Base-by-base conservation (phyloP, 106 monocot genomes). In the Phalaenopsis aphrodite region DNA sequence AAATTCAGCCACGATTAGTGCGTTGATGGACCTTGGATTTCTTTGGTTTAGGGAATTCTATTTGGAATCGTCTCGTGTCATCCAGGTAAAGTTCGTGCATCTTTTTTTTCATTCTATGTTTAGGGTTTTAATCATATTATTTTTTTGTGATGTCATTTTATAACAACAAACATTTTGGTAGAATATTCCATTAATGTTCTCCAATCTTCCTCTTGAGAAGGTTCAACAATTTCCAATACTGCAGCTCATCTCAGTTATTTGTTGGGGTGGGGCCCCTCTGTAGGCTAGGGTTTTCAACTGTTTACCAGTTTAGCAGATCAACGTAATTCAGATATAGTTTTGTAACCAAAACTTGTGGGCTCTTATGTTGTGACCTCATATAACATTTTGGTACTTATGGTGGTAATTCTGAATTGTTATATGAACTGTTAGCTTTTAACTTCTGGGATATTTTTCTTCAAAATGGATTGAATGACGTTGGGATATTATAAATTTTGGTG, bases 41-140 rank as follows among this genome's bases (percentile, higher is more conserved):
- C 94, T 99, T 83, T 99, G 98, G 98, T 99, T 99, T 56, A 85
- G 94, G 78, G 98, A 99, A 82, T 99, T 99, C 80, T 99, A 99
- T 82, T 88, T 99, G 84, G 98, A 99, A 88, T 95, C 94, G 77
- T 99, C 98, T 89, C 98, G 88, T 84, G 98, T 99, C 24, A 99
- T 99, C 79, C 97, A 98, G 97, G 97, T 98, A 85, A 10, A 48
- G 48, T 68, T 18, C 11, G 48, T 57, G 3, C 57, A 4, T 57
- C 8, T 57, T 19, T 57, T 57, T 57, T 57, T 57, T 57, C 19
- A 12, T 12, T 57, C 18, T 17, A 15, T 57, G 57, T 57, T 9
- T 57, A 57, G 3, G 11, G 11, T 57, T 57, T 57, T 15, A 57
- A 12, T 5, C 18, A 14, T 57, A 17, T 57, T 12, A 57, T 57